Base-by-base conservation (phyloP, 2,329 filamentous ascomycete species). In the Fusarium coicis region DNA sequence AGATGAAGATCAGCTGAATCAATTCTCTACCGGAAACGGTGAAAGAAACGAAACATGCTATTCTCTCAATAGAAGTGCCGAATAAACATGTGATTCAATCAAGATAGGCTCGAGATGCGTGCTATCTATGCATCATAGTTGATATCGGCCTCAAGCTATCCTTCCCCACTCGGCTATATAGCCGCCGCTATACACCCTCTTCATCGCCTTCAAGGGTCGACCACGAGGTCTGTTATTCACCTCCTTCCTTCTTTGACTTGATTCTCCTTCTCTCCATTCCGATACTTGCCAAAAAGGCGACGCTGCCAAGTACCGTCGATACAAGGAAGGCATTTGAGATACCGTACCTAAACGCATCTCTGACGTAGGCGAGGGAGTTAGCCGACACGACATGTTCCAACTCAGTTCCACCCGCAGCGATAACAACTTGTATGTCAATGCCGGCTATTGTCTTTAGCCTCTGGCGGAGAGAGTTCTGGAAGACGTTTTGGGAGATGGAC, bases 271-370 rank as follows among this genome's bases (percentile, higher is more conserved):
- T 58, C 40, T 76, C 74, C 67, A 76, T 72, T 8, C 74, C 62
- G 12, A 75, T 39, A 14, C 72, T 74, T 4, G 52, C 70, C 37
- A 76, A 50, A 42, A 76, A 76, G 0, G 72, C 72, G 28, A 19
- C 60, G 23, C 72, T 60, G 10, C 74, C 66, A 11, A 76, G 53
- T 8, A 56, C 70, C 18, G 72, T 65, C 10, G 74, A 75, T 44
- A 75, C 74, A n/a, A 76, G 40, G 39, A 74, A 74, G 4, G 74
- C 60, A 7, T 67, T 74, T 16, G 69, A 60, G 23, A 76, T 70
- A 23, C 65, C 70, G 2, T 44, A 53, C 26, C 60, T 62, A 36
- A 76, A 76, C 4, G 74, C 67, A 23, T 61, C 43, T 23, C 70
- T 65, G 4, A 76, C 74, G 16, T 42, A 21, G 26, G 26, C 50